Evolutionary conservation across 768 basidiomycete species (phyloP).

Genomic region (Basidioascus undulatus): DNA sequence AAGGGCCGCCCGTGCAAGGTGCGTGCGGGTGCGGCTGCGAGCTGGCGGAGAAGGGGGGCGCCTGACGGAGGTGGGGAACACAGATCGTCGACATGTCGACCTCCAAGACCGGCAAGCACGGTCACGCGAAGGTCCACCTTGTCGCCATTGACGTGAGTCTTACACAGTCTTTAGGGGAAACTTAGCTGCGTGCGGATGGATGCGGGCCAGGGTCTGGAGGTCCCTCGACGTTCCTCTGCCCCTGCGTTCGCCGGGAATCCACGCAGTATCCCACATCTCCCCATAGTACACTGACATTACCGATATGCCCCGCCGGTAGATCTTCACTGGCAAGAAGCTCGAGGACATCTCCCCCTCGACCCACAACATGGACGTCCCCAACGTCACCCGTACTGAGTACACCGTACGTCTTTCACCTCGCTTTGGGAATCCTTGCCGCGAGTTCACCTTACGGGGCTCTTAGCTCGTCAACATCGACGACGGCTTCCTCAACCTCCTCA

Average conservation of each 20-base stretch:
- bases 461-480: conserved; percentile 56
- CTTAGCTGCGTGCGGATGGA: no score
- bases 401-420: conserved; percentile 1
- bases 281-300: no score
- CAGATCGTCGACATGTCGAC: conserved; percentile 91
- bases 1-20: conserved; percentile 90
- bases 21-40: conserved; percentile 1
- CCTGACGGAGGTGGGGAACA: neutral
- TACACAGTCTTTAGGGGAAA: neutral
- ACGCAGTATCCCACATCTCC: no score
- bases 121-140: conserved; percentile 97
- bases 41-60: neutral
- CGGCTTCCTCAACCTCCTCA: conserved; percentile 86
- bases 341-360: conserved; percentile 81
- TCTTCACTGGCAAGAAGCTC: conserved; percentile 95
- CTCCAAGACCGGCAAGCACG: conserved; percentile 99
- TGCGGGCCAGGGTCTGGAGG: no score
- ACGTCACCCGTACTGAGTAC: conserved; percentile 75
- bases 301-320: conserved; percentile 26
- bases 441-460: neutral
- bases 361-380: conserved; percentile 99
- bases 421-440: neutral
- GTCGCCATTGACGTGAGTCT: conserved; percentile 76
- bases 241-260: no score
- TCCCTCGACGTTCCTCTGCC: no score